Evolutionary conservation across 805 yeast genomes (phyloP).

Genomic region (Kodamaea neixiangensis): DNA sequence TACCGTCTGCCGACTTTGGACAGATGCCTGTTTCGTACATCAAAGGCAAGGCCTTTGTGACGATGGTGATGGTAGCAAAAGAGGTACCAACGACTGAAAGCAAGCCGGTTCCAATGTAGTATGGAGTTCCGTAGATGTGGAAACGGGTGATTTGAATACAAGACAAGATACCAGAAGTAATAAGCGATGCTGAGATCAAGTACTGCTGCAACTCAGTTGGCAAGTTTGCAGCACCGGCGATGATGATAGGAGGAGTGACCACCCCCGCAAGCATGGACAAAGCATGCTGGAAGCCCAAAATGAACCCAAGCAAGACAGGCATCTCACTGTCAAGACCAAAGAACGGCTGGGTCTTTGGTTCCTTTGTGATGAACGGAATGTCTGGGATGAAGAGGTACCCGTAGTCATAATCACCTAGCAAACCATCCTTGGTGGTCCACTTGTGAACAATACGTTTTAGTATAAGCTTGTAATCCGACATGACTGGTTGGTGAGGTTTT

Average conservation of each 20-base stretch:
- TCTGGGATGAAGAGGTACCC: constrained; percentile 76
- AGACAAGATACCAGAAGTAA: constrained; percentile 57
- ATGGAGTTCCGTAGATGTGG: constrained; percentile 70
- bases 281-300: constrained; percentile 86
- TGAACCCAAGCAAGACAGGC: constrained; percentile 75
- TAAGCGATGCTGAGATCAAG: constrained; percentile 40
- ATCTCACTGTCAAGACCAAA: constrained; percentile 78
- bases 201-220: constrained; percentile 38
- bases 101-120: constrained; percentile 84
- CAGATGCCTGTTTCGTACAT: constrained; percentile 78
- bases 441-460: constrained; percentile 35
- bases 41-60: constrained; percentile 70
- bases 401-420: constrained; percentile 88
- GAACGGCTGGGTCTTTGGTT: constrained; percentile 67
- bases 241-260: constrained; percentile 79
- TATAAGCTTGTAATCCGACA: constrained; percentile 13
- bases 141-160: constrained; percentile 78
- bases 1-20: constrained; percentile 64
- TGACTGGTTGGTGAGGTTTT: not conserved
- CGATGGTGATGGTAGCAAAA: constrained; percentile 84
- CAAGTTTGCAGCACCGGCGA: constrained; percentile 64
- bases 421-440: constrained; percentile 74
- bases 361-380: constrained; percentile 60
- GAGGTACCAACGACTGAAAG: constrained; percentile 90
- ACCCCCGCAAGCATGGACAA: constrained; percentile 92